These are phyloP conservation scores for Comarum palustre DNA, from an alignment of 306 rosid species.

Conservation along the genomic window DNA sequence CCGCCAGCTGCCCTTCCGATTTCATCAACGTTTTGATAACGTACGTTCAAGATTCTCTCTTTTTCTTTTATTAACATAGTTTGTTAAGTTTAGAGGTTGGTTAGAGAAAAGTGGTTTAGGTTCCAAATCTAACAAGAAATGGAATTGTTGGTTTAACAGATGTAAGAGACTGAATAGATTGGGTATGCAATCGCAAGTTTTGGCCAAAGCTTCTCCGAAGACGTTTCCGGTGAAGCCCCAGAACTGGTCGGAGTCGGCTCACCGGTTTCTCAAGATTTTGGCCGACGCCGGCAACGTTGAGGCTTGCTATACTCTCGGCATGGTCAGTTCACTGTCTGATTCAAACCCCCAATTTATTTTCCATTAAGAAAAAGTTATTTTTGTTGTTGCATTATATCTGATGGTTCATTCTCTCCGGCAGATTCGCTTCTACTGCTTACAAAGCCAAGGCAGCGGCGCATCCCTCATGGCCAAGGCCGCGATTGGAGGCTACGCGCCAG, in stretches of 20 bases:
- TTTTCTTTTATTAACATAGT: background rate
- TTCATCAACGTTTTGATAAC: slow-evolving; percentile 57
- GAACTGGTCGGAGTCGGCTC: slow-evolving; percentile 78
- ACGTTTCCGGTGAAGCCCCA: slow-evolving; percentile 48
- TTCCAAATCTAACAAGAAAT: slow-evolving; percentile 13
- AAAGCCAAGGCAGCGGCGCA: slow-evolving; percentile 75
- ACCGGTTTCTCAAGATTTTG: slow-evolving; percentile 71
- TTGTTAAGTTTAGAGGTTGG: background rate
- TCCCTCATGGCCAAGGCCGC: slow-evolving; percentile 90
- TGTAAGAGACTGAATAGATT: slow-evolving; percentile 68
- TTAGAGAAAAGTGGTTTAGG: slow-evolving; percentile 2
- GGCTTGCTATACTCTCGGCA: slow-evolving; percentile 88
- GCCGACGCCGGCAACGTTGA: slow-evolving; percentile 84
- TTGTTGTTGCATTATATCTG: background rate
- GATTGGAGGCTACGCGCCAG: slow-evolving; percentile 79
- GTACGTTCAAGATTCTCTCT: slow-evolving; percentile 35
- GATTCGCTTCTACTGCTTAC: slow-evolving; percentile 91
- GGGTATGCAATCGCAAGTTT: slow-evolving; percentile 49
- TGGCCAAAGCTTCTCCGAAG: slow-evolving; percentile 56
- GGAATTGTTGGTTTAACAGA: slow-evolving; percentile 35
- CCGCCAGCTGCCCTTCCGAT: slow-evolving; percentile 62
- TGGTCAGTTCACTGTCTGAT: slow-evolving; percentile 48
- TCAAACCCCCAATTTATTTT: background rate
- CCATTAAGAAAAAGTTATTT: background rate
- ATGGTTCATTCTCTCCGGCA: slow-evolving; percentile 26